Evolutionary conservation across 345 rosid species (phyloP), one percentile per base, ranked within the genome.

Genomic region (Eucalyptus erythrocorys): DNA sequence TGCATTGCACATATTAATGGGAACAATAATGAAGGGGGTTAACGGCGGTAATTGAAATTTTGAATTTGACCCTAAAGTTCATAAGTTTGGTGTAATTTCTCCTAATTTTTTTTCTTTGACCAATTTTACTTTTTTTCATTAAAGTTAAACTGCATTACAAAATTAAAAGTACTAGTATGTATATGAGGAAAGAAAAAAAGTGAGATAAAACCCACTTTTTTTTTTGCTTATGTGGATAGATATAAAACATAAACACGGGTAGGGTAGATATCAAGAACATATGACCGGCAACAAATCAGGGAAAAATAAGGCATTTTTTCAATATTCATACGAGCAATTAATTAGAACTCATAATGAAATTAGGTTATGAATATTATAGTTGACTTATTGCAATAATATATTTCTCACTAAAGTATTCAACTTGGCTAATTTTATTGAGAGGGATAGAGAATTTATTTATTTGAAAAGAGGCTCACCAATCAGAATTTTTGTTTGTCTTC

Each of bases 121-220:
- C 34, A 27, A 61, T 12, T 59, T 61, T 61, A 61, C 7, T 61
- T 27, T 27, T 59, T 61, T 61, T 61, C 68, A 61, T 27, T 27
- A 0, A 61, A 12, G 4, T 61, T 30, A 61, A 61, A 61, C 3
- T 6, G 32, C 32, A 61, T 61, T 0, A 55, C 68, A 13, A 61
- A 13, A 30, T 61, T 61, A 11, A 61, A 59, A 32, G n/a, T n/a
- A n/a, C n/a, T 27, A 13, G 0, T 11, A 59, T 59, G 7, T 59
- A 59, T 10, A 22, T 2, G 30, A 24, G 32, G n/a, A 59, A 27
- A 61, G 16, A n/a, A 12, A 61, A 59, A 27, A 61, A 12, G 8
- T 27, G 34, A 61, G 32, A 61, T 12, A 27, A 27, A 27, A 27
- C 16, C 9, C 32, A 3, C 32, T 27, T 30, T n/a, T n/a, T n/a